A percentile compares a stretch with the other conserved stretches of the same genome.
Evolutionary conservation across 2,329 filamentous ascomycete genomes (phyloP).

Genomic region (Chrysoporthe cubensis): DNA sequence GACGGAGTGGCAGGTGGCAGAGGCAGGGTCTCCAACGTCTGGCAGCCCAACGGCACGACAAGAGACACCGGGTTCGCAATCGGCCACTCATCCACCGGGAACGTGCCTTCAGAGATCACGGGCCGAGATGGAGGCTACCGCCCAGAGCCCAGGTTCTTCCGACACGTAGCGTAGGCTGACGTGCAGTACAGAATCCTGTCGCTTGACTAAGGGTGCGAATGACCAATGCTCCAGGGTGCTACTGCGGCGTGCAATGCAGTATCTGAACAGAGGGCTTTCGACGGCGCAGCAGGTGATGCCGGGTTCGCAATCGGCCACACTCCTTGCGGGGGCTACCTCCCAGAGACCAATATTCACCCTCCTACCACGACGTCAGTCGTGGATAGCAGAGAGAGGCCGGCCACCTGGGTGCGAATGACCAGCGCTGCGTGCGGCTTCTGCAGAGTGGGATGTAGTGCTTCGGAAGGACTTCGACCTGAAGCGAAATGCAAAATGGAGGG

Average conservation of each 20-base stretch:
- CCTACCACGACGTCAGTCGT: too few relatives aligned
- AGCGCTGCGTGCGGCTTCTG: conserved; percentile 5
- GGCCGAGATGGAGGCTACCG: background rate
- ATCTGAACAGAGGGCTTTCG: conserved; percentile 5
- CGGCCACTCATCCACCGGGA: conserved; percentile 9
- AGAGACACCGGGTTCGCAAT: conserved; percentile 14
- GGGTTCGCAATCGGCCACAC: conserved; percentile 6
- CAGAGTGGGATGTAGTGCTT: background rate
- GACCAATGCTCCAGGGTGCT: conserved; percentile 4
- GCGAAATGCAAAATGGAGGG: too few relatives aligned
- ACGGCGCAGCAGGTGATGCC: conserved; percentile 8
- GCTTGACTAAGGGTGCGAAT: conserved; percentile 16
- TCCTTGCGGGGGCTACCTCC: conserved; percentile 13
- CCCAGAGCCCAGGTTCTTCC: conserved; percentile 13
- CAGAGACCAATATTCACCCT: background rate
- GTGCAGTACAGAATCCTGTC: conserved; percentile 1
- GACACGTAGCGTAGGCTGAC: background rate
- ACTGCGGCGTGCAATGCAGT: conserved; percentile 17
- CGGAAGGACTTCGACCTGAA: background rate
- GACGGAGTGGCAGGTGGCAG: background rate
- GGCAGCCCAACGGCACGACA: conserved; percentile 11
- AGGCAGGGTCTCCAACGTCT: background rate
- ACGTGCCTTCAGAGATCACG: conserved; percentile 6
- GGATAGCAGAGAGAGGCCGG: too few relatives aligned
- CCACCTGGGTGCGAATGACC: background rate